Evolutionary conservation across 179 eudicot species (phyloP), one percentile per base, ranked within the genome.

Genomic region (Patellifolia procumbens): DNA sequence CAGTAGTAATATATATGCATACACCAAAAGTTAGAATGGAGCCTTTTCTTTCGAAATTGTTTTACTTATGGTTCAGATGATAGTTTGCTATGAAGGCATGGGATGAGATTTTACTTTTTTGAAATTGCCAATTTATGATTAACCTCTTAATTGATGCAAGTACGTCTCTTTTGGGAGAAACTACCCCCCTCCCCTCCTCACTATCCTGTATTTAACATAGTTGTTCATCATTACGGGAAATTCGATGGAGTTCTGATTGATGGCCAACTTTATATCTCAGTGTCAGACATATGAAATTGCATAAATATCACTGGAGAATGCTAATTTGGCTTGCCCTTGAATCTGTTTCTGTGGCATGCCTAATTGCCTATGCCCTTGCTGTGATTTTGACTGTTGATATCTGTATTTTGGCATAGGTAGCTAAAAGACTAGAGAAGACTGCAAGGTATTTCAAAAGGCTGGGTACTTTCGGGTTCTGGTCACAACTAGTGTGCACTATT

Each of bases 401-500:
- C 63, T 79, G 64, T 39, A 65, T 63, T 35, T 55, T 75, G 79
- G 59, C 34, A 4, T 74, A 94, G 98, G 97, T 92, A 63, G 86
- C 98, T 22, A 94, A 87, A 83, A 88, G 92, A 85, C 80, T 94
- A 73, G 88, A 89, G 81, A 84, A 61, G 49, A 92, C 98, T 4
- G 84, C 93, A n/a, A 90, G 92, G 81, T 87, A 93, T 82, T 93
- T 95, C 91, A 95, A 85, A 89, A 90, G 91, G 75, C 79, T 93
- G 79, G 98, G 98, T 28, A 83, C 92, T 76, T 88, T 94, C 56
- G 98, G 94, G 7, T 94, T 94, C 76, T 94, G 98, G 98, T 85
- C 85, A 16, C 99, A 95, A 87, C 86, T 95, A 34, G 82, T 93
- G 53, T 88, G 90, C 85, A 91, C 97, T 13, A n/a, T 91, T 39